Conservation (phyloP, 1,139 yeast genomes). For the Trichomonascaceae sp. region DNA sequence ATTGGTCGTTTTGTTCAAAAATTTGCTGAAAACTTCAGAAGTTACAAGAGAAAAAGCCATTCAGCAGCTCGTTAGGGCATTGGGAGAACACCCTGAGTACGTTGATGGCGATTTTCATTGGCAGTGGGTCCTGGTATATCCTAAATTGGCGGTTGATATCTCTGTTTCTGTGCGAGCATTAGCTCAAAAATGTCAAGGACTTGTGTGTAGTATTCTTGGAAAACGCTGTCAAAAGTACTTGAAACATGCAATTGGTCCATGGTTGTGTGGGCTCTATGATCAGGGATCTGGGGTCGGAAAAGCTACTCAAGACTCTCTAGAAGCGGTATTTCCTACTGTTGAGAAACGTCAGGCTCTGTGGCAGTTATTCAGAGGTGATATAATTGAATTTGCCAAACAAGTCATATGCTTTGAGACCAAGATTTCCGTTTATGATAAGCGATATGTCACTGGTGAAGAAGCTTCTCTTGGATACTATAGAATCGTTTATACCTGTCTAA, state of each 20-base stretch:
- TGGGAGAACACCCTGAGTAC: conserved; percentile 15
- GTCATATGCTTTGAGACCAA: conserved; percentile 51
- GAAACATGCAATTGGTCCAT: conserved; percentile 62
- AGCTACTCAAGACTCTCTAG: conserved; percentile 44
- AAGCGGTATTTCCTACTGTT: conserved; percentile 52
- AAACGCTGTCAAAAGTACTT: conserved; percentile 60
- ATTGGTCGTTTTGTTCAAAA: conserved; percentile 61
- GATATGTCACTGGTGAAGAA: conserved; percentile 65
- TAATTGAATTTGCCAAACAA: conserved; percentile 50
- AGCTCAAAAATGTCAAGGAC: conserved; percentile 61
- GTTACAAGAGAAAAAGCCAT: conserved; percentile 81
- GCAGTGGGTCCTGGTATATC: conserved; percentile 79
- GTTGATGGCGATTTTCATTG: conserved; percentile 42
- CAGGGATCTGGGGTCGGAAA: conserved; percentile 54
- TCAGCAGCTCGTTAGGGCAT: conserved; percentile 42
- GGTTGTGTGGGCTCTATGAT: conserved; percentile 70
- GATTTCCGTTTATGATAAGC: conserved; percentile 65
- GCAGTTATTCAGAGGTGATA: conserved; percentile 50
- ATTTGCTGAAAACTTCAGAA: conserved; percentile 68
- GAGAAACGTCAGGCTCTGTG: conserved; percentile 57
- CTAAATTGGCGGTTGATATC: conserved; percentile 68
- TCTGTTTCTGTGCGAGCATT: conserved; percentile 56
- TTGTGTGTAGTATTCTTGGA: conserved; percentile 45
- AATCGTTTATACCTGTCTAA: conserved; percentile 47
- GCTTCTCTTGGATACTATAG: conserved; percentile 61